Percentiles rank a stretch among this genome's conserved stretches.
Conservation (phyloP, 352 stramenopile genomes). For the Phytophthora sojae region DNA sequence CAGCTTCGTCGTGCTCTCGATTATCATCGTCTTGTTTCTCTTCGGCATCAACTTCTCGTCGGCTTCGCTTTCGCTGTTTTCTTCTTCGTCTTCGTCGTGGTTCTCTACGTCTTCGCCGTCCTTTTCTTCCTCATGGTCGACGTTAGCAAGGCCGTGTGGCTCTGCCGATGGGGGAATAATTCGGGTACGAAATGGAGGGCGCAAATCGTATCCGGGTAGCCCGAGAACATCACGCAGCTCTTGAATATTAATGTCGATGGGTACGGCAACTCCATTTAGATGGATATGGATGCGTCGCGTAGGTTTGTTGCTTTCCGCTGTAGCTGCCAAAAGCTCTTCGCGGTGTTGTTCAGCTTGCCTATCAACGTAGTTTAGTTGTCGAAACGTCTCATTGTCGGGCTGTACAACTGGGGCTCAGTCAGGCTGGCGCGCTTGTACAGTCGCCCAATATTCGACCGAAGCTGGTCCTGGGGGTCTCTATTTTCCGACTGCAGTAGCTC, state of each 20-base stretch:
- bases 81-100: background rate
- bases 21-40: background rate
- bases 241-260: constrained; percentile 1
- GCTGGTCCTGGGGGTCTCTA: background rate
- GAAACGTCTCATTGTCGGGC: constrained; percentile 3
- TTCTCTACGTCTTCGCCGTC: background rate
- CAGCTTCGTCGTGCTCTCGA: background rate
- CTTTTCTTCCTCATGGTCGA: constrained; percentile 1
- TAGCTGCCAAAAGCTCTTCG: background rate
- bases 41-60: background rate
- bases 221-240: background rate
- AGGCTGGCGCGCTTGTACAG: background rate
- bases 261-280: background rate
- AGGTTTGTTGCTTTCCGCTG: too few relatives aligned
- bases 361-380: background rate
- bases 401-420: background rate
- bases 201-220: constrained; percentile 3
- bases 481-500: background rate
- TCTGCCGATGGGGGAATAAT: background rate
- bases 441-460: background rate
- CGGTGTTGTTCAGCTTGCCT: background rate
- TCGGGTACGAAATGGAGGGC: background rate
- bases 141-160: background rate
- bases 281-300: background rate
- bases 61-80: background rate